Evolutionary conservation across 371 early-diverging fungal species (phyloP).

Genomic region (Phascolomyces articulosus): DNA sequence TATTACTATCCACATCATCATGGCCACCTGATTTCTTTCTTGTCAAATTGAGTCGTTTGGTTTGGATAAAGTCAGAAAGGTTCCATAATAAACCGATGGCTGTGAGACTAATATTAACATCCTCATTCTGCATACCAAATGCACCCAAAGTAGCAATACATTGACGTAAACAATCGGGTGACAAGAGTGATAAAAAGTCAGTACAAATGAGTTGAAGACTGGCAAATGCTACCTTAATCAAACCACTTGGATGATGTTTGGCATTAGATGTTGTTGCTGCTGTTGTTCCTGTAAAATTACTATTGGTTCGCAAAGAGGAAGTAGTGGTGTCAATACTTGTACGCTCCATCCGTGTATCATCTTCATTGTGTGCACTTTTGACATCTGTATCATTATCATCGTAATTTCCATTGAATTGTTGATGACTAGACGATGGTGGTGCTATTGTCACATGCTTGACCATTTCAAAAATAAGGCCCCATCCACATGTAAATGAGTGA

Average conservation of each 20-base stretch:
- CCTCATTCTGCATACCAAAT: slow-evolving; percentile 87
- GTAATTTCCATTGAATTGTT: neutral
- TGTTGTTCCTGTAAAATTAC: neutral
- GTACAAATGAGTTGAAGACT: slow-evolving; percentile 95
- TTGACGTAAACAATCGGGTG: slow-evolving; percentile 73
- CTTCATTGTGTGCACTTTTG: slow-evolving; percentile 2
- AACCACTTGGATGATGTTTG: slow-evolving; percentile 31
- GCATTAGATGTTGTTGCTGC: slow-evolving; percentile 21
- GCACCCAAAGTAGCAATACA: slow-evolving; percentile 84
- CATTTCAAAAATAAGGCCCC: slow-evolving; percentile 92
- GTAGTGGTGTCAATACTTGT: slow-evolving; percentile 36
- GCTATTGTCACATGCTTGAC: slow-evolving; percentile 60
- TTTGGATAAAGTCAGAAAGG: slow-evolving; percentile 81
- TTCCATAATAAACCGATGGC: slow-evolving; percentile 94
- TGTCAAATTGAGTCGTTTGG: slow-evolving; percentile 60
- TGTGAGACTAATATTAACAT: slow-evolving; percentile 94
- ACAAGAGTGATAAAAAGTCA: slow-evolving; percentile 86
- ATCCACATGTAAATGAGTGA: slow-evolving; percentile 84
- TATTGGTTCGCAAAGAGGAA: slow-evolving; percentile 24
- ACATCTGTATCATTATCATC: slow-evolving; percentile 20
- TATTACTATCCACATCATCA: neutral
- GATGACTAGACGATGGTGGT: neutral
- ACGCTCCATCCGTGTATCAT: slow-evolving; percentile 22
- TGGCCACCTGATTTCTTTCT: slow-evolving; percentile 2
- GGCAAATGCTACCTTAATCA: slow-evolving; percentile 90